Base-by-base conservation (phyloP, 805 yeast genomes). In the Candida maesae region DNA sequence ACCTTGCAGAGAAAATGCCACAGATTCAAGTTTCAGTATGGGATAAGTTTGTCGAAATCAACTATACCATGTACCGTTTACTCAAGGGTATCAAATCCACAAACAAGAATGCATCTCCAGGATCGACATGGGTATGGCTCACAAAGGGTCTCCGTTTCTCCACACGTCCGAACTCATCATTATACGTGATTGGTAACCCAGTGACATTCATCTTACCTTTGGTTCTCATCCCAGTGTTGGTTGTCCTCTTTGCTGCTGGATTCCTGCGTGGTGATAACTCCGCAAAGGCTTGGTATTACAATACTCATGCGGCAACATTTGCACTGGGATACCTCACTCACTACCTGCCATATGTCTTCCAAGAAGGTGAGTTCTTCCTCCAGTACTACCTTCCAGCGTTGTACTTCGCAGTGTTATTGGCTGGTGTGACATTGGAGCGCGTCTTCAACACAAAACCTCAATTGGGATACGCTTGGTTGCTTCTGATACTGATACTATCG, bases 161-260 rank as follows among this genome's bases (percentile, higher is more conserved):
- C 68, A 66, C 67, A 21, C 65, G 69, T 50, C 61, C 64, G 35
- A 61, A 68, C 38, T 59, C 61, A 21, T 67, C 66, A 34, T 65
- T 85, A 25, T 83, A 81, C 56, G 68, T 75, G 20, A 51, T 82
- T 13, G 95, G 95, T 6, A 87, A 85, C 60, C 63, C 74, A 16
- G 68, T 74, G 11, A 68, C 76, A 11, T 82, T 82, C 64, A 74
- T 74, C 60, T 44, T 71, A 4, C 70, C 74, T 3, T 52, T 68
- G 12, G 38, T 66, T 4, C 48, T 64, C 15, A 46, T 76, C 7
- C 39, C 63, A 9, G 52, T 53, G 6, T 58, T 51, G 28, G 6
- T 45, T 14, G 17, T 55, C 8, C 42, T 50, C 27, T 38, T 48
- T 23, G 9, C 24, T 4, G 28, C 65, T 13, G 60, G 56, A 12